A percentile compares a stretch with the other conserved stretches of the same genome.
phyloP scores from a whole-genome alignment of 305 asterid genomes.

The Rubia peregrina region DNA sequence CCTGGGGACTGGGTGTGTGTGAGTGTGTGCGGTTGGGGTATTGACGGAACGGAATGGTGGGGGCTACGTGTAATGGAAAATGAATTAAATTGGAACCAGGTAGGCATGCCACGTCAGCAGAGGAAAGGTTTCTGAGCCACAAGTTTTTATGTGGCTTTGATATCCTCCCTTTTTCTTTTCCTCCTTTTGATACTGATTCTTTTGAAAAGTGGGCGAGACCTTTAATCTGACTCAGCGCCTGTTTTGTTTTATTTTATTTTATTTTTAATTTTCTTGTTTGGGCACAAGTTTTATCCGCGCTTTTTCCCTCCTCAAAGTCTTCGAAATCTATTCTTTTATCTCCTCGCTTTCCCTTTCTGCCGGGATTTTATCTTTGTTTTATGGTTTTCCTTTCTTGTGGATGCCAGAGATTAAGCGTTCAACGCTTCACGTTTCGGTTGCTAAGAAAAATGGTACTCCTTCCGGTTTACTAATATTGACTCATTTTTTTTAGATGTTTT shows the following conservation, averaged over 20 bases:
- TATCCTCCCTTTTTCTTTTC: conserved; percentile 30
- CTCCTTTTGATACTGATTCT: conserved; percentile 32
- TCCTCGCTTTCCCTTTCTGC: conserved; percentile 11
- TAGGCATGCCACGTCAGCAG: conserved; percentile 52
- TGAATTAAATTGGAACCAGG: conserved; percentile 18
- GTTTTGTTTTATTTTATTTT: conserved; percentile 8
- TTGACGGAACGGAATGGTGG: conserved; percentile 8
- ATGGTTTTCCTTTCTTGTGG: conserved; percentile 23
- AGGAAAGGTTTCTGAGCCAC: conserved; percentile 46
- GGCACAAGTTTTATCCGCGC: conserved; percentile 11
- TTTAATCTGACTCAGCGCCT: conserved; percentile 44
- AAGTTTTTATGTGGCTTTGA: conserved; percentile 63
- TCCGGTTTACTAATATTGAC: too few relatives aligned
- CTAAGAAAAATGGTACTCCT: not conserved
- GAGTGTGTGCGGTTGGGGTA: conserved; percentile 12
- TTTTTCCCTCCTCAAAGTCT: conserved; percentile 16
- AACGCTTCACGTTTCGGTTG: not conserved
- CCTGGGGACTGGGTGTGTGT: conserved; percentile 13
- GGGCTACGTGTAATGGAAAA: conserved; percentile 22
- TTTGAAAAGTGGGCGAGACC: conserved; percentile 35
- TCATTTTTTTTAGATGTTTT: too few relatives aligned
- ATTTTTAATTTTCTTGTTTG: not conserved
- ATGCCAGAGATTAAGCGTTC: conserved; percentile 6
- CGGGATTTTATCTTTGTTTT: conserved; percentile 1
- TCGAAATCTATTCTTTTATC: conserved; percentile 4